Evolutionary conservation across 169 alveolate genomes (phyloP).

Genomic region (Pseudocohnilembus persalinus): DNA sequence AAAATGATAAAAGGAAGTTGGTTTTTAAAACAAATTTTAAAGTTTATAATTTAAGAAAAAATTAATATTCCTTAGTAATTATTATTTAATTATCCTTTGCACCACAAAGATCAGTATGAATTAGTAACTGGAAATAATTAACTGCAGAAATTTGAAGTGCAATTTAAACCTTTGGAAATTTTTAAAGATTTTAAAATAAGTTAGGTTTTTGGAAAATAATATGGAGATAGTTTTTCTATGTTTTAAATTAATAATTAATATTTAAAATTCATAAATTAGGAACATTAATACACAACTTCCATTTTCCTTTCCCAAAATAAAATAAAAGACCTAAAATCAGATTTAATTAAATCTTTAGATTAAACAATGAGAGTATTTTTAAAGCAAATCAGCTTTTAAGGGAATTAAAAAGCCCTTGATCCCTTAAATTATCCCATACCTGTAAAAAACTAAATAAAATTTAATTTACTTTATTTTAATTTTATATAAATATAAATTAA

Average conservation of each 20-base stretch:
- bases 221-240: background rate
- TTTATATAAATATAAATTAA: too few relatives aligned
- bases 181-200: background rate
- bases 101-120: background rate
- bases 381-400: background rate
- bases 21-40: background rate
- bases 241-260: too few relatives aligned
- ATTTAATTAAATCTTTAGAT: background rate
- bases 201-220: background rate
- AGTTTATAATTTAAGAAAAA: background rate
- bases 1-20: background rate
- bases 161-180: background rate
- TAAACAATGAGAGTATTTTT: background rate
- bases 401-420: background rate
- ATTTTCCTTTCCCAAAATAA: background rate
- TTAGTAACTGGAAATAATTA: background rate
- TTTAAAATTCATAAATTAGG: background rate
- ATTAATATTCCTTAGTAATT: background rate
- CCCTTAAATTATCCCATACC: background rate
- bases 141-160: background rate
- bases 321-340: background rate
- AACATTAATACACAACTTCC: background rate
- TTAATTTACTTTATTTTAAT: too few relatives aligned
- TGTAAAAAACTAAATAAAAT: background rate
- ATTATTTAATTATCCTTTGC: background rate